Percentiles rank a stretch among this genome's conserved stretches.
Evolutionary conservation across 306 rosid genomes (phyloP).

Genomic region (Myrica gale): DNA sequence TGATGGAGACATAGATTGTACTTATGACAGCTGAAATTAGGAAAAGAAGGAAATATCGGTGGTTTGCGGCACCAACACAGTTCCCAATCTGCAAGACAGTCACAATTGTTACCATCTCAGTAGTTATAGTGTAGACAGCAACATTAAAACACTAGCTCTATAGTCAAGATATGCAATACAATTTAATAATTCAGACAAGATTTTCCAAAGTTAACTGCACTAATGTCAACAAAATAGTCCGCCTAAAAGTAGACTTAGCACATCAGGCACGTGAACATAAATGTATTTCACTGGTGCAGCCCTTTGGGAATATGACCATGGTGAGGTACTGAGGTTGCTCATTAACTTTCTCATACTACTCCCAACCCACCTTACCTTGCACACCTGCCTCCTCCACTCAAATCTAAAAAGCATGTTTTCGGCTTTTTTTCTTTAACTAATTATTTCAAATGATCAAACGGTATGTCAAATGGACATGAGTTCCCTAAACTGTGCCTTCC

Average conservation of each 20-base stretch:
- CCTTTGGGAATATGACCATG: too few relatives aligned
- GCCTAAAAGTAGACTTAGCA: not conserved
- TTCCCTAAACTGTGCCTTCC: too few relatives aligned
- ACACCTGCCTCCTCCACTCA: too few relatives aligned
- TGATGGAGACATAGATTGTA: conserved; percentile 57
- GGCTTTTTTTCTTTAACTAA: too few relatives aligned
- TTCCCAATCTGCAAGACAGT: conserved; percentile 81
- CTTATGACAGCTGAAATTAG: conserved; percentile 77
- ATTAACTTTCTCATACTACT: too few relatives aligned
- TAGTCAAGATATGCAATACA: not conserved
- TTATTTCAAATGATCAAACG: too few relatives aligned
- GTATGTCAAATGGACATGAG: too few relatives aligned
- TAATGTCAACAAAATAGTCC: not conserved
- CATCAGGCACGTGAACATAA: not conserved
- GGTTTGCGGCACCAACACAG: conserved; percentile 96
- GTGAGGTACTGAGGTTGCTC: too few relatives aligned
- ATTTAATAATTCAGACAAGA: not conserved
- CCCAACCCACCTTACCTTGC: too few relatives aligned
- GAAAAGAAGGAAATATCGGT: conserved; percentile 71
- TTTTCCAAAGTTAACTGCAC: not conserved
- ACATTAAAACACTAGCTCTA: not conserved
- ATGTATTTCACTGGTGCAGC: not conserved
- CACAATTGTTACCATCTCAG: conserved; percentile 19
- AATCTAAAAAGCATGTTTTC: too few relatives aligned
- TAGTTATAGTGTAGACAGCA: too few relatives aligned